Evolutionary conservation across 2,329 filamentous ascomycete species (phyloP), one percentile per base, ranked within the genome.

Genomic region (Leptosphaerulina australis): DNA sequence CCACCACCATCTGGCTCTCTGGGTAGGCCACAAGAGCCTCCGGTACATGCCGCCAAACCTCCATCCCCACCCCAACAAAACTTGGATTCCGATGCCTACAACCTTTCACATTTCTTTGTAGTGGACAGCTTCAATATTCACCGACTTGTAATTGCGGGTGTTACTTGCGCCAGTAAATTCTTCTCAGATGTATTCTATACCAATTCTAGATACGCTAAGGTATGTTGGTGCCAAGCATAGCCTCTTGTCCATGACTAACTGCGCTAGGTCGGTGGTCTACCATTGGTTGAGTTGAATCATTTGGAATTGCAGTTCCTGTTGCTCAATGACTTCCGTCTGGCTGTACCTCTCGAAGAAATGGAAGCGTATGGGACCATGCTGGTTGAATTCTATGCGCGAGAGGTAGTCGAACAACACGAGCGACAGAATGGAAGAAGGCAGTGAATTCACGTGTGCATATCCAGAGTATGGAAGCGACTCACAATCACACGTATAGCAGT

Each of bases 61-160:
- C 70, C 71, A 9, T 73, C 73, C 18, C 66, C 73, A 4, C 68
- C 70, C 6, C 65, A 72, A 18, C 60, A 70, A 24, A 69, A 76
- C 18, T 50, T 78, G 34, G 74, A 74, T 12, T 69, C 75, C 12
- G 78, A 81, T 53, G 64, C 72, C 1, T 79, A 82, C 49, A 79
- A 78, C 45, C 75, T 87, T 33, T 84, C 83, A 2, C 85, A 88
- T 64, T 88, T 86, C 66, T 97, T 99, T 69, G 93, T 97, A 30
- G 94, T 97, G 9, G 94, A 99, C 76, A 97, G 94, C 76, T 99
- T 94, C 78, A 99, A 99, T 75, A 97, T 99, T 58, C 94, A 99
- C 71, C 87, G 94, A 46, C 79, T 99, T 46, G 92, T 97, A 45
- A 99, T 99, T 70, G 91, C 94, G 2, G 94, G 93, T 26, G 94